Base-by-base conservation (phyloP, 306 rosid species). In the Alnus glutinosa region DNA sequence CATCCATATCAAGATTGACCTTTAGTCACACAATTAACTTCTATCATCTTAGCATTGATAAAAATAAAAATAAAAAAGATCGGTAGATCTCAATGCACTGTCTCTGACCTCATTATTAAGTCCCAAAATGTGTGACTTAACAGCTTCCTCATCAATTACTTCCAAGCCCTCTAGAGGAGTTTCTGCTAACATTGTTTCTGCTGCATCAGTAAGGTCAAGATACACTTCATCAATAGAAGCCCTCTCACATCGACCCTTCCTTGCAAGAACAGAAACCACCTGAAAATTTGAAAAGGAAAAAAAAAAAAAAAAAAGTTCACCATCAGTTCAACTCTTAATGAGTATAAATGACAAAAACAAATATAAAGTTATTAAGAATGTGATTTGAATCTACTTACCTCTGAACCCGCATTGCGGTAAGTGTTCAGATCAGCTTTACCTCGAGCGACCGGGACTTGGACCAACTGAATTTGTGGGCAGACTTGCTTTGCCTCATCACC, bases 161-260 rank as follows among this genome's bases (percentile, higher is more conserved):
- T 87, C 89, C 89, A 88, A 75, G 63, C 62, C 81, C 73, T 89
- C 97, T 0, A 91, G 92, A 83, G 98, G 89, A 82, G 87, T 72
- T 81, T 91, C 94, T 76, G 77, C 74, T 51, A 95, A 81, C 97
- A 92, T 91, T 37, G 89, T 77, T 85, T 89, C 88, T 3, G 98
- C 97, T 73, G 97, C 98, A 70, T 87, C 90, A 2, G 98, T 91
- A 67, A 95, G 95, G 82, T 92, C 98, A 68, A 95, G 95, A 84
- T 95, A 95, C 4, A 92, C 98, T 87, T 95, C 98, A 74, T 95
- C 98, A 75, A 95, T 95, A 0, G 98, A 95, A 78, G 98, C 98
- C 83, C 98, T 89, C 90, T 95, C 98, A 64, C 98, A 95, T 16
- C 91, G 90, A 72, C 95, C 98, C 83, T 86, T 95, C 75, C 85